Base-by-base conservation (phyloP, 2,329 filamentous ascomycete species). In the Knufia petricola region DNA sequence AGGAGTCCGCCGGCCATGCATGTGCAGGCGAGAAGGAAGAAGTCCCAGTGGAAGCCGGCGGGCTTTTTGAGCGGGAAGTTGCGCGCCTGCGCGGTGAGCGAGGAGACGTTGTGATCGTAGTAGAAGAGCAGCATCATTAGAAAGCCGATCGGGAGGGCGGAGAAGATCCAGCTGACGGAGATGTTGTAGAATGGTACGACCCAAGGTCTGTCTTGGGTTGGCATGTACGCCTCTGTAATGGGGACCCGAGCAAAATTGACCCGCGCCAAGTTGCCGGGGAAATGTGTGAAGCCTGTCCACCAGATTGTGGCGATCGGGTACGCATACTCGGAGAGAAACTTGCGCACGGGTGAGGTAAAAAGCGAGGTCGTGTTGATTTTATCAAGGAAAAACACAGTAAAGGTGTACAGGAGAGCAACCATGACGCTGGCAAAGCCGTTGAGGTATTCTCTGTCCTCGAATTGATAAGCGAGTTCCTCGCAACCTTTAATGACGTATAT, bases 31-130 rank as follows among this genome's bases (percentile, higher is more conserved):
- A 79, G 67, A 0, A 79, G 66, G 60, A 78, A 78, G 56, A 78
- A 72, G 59, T 79, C 76, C 75, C 76, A 78, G 58, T 78, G 75
- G 57, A 78, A 79, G n/a, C 76, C 76, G 0, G 74, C 75, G 0
- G 76, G 76, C 55, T 79, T 79, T 46, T 69, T 70, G 9, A 79
- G 64, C 0, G 76, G 76, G 41, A 74, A 79, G 21, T 76, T 69
- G 21, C 70, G 71, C 12, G 73, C 75, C 61, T 79, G 76, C 0
- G 76, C 75, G 8, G 72, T 76, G 26, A 79, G 66, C 9, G 41
- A 47, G 10, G 50, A 51, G 60, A 70, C 69, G 59, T 52, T 52
- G 44, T 77, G 75, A 59, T 77, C 75, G 55, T 76, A 77, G 60
- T 77, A 78, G 62, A 77, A 77, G 2, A 78, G 66, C 3, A 75